phyloP scores from a whole-genome alignment of 345 rosid species.

The Eucalyptus tenuipes region DNA sequence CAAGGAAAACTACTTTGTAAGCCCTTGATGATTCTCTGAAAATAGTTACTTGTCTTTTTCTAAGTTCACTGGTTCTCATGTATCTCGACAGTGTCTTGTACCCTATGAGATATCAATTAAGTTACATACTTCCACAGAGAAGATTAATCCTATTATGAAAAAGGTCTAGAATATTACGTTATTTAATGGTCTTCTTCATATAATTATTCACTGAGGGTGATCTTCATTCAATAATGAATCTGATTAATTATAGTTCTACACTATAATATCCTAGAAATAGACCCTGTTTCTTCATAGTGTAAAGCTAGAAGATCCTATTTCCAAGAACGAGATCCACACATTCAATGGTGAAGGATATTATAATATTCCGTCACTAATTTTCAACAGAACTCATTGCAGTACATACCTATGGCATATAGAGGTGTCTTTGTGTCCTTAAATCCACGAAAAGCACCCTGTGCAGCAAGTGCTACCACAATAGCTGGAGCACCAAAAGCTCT shows the following conservation, averaged over 20 bases:
- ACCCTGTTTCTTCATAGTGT: not conserved
- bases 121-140: not conserved
- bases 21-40: not conserved
- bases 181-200: not conserved
- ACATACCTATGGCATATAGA: slow-evolving; percentile 87
- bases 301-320: not conserved
- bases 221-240: not conserved
- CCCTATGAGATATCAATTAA: not conserved
- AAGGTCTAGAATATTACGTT: not conserved
- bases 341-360: not conserved
- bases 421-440: slow-evolving; percentile 91
- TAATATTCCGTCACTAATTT: not conserved
- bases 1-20: not conserved
- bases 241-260: not conserved
- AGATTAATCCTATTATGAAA: not conserved
- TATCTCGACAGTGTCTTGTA: not conserved
- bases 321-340: not conserved
- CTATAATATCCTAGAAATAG: not conserved
- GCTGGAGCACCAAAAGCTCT: slow-evolving; percentile 95
- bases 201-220: not conserved
- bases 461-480: slow-evolving; percentile 88
- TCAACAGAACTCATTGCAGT: slow-evolving; percentile 1
- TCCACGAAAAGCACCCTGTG: slow-evolving; percentile 93
- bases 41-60: not conserved
- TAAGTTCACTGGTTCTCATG: not conserved